phyloP scores from a whole-genome alignment of 257 asterid genomes.

The Oldenlandia corymbosa region DNA sequence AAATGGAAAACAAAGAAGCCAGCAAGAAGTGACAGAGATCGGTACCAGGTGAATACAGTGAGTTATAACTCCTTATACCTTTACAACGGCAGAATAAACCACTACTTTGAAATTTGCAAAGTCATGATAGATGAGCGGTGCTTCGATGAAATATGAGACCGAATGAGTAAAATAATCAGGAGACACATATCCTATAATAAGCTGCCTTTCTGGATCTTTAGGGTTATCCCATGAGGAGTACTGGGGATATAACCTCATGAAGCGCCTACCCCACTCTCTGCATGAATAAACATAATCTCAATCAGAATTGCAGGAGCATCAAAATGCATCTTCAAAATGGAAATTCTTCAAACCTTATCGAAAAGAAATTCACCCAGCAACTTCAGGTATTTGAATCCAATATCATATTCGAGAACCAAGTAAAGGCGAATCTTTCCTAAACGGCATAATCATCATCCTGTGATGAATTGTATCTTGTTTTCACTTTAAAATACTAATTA shows the following conservation, averaged over 20 bases:
- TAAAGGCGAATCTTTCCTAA: no score
- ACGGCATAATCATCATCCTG: neutral
- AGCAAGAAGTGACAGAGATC: neutral
- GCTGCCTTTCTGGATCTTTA: constrained; percentile 81
- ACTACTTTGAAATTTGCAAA: constrained; percentile 77
- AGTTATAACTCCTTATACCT: constrained; percentile 41
- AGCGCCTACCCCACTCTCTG: constrained; percentile 99
- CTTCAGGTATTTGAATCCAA: neutral
- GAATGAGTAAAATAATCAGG: constrained; percentile 99
- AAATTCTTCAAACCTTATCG: neutral
- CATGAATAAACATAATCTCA: constrained; percentile 28
- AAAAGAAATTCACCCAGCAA: neutral
- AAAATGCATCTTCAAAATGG: neutral
- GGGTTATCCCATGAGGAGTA: constrained; percentile 84
- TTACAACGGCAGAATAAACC: constrained; percentile 94
- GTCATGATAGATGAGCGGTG: constrained; percentile 80
- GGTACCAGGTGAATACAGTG: neutral
- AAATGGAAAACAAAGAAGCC: neutral
- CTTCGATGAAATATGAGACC: constrained; percentile 92
- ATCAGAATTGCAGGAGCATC: neutral
- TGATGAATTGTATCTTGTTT: neutral
- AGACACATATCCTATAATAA: constrained; percentile 92
- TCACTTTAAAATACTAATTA: neutral
- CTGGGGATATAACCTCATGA: constrained; percentile 81
- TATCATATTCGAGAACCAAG: no score